phyloP scores from a whole-genome alignment of 495 filamentous ascomycete species.

The Hypomontagnella submonticulosa region DNA sequence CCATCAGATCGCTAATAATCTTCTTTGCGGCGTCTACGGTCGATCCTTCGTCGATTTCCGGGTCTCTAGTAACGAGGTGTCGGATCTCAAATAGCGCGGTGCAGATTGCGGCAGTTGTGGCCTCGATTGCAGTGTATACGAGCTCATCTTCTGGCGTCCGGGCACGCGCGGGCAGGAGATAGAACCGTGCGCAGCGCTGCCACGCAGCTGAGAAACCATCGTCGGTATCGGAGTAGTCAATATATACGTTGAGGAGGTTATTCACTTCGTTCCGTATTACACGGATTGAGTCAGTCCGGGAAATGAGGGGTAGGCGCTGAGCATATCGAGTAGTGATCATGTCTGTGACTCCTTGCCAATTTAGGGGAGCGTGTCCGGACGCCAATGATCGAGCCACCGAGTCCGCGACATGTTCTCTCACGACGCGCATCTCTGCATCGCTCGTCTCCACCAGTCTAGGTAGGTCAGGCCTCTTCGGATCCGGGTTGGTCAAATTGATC shows the following conservation, averaged over 20 bases:
- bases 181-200: slow-evolving; percentile 63
- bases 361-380: slow-evolving; percentile 34
- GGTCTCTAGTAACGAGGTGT: slow-evolving; percentile 34
- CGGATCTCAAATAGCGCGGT: slow-evolving; percentile 57
- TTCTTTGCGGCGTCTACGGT: slow-evolving; percentile 11
- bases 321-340: slow-evolving; percentile 70
- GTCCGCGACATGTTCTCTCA: slow-evolving; percentile 56
- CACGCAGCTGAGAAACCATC: slow-evolving; percentile 47
- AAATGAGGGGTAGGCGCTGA: slow-evolving; percentile 62
- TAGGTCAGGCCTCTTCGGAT: slow-evolving; percentile 48
- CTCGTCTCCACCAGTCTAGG: slow-evolving; percentile 60
- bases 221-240: slow-evolving; percentile 56
- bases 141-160: slow-evolving; percentile 51
- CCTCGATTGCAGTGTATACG: slow-evolving; percentile 56
- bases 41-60: slow-evolving; percentile 14
- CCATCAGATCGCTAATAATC: slow-evolving; percentile 55
- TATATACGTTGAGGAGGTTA: slow-evolving; percentile 59
- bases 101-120: slow-evolving; percentile 64
- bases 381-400: slow-evolving; percentile 48
- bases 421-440: slow-evolving; percentile 49
- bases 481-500: slow-evolving; percentile 64
- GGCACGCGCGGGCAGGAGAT: slow-evolving; percentile 47
- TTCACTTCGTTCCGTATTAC: slow-evolving; percentile 59
- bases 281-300: slow-evolving; percentile 47
- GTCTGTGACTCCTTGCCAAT: slow-evolving; percentile 72